Evolutionary conservation across 73 alveolate species (phyloP).

Genomic region (Paramecium octaurelia): DNA sequence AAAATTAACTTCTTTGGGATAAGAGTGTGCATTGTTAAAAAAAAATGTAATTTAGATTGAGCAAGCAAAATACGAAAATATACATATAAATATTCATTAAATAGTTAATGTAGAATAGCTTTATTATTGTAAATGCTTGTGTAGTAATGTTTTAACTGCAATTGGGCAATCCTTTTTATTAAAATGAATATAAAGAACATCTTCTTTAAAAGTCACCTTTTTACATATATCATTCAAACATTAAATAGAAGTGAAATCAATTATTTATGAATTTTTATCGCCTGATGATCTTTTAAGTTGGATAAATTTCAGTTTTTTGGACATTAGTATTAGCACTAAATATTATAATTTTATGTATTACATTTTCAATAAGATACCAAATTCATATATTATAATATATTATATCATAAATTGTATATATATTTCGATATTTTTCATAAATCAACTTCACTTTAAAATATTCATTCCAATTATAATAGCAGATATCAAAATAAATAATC

Average conservation of each 20-base stretch:
- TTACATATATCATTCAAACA: not conserved
- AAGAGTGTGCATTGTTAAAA: not conserved
- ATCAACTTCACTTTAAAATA: not conserved
- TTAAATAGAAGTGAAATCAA: not conserved
- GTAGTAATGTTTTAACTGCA: not conserved
- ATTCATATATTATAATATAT: too few relatives aligned
- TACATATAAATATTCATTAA: not conserved
- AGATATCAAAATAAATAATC: not conserved
- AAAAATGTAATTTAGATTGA: not conserved
- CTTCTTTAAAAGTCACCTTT: not conserved
- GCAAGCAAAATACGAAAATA: not conserved
- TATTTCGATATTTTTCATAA: not conserved
- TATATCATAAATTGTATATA: not conserved
- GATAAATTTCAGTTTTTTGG: not conserved
- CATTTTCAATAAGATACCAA: not conserved
- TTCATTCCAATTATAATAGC: slow-evolving; percentile 5
- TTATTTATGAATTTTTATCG: not conserved
- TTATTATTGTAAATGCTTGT: not conserved
- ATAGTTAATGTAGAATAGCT: not conserved
- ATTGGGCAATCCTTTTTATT: not conserved
- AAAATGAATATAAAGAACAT: not conserved
- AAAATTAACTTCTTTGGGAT: not conserved
- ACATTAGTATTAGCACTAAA: not conserved
- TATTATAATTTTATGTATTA: not conserved
- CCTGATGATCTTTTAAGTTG: not conserved